Base-by-base conservation (phyloP, 768 basidiomycete species). In the Austroboletus eburneus region DNA sequence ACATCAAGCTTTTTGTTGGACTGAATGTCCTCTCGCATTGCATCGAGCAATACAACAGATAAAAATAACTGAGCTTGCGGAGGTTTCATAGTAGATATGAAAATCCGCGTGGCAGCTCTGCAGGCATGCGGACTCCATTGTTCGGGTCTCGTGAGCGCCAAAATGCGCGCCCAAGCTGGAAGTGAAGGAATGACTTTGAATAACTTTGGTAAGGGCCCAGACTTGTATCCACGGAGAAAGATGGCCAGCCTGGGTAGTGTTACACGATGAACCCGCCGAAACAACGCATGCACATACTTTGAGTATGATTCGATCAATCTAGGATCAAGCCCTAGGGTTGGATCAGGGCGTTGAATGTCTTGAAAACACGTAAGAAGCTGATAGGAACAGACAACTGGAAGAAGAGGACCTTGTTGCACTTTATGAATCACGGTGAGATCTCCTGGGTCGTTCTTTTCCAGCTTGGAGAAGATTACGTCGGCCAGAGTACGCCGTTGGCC, bases 121-220 rank as follows among this genome's bases (percentile, higher is more conserved):
- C 91, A 92, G 1, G 94, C 94, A 65, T 97, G 92, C 0, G 96
- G 89, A 1, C 91, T 90, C 96, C 96, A 98, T 57, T 83, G 78
- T 69, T 93, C 86, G 1, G 96, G 96, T 44, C 78, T 77, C 13
- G 96, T 98, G 37, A 98, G 78, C 22, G 94, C 91, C 36, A 99
- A 80, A 52, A 98, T 83, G 39, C 92, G 87, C 9, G 94, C 93
- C 96, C 96, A 99, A 50, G 89, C 85, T 3, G 91, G 88, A 21
- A 97, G 81, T 10, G 94, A 87, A 18, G 96, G 96, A 38, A 99
- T 88, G 51, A 99, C 87, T 74, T 99, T 99, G 81, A 99, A 94
- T 3, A 93, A 76, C 70, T 98, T 98, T 24, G 96, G 96, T 1
- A 99, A 77, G 1, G 93, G 84, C 1, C 94, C 94, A 13, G 93